A percentile compares a stretch with the other conserved stretches of the same genome.
Evolutionary conservation across 148 eudicot species (phyloP).

Genomic region (Linanthus parryae): DNA sequence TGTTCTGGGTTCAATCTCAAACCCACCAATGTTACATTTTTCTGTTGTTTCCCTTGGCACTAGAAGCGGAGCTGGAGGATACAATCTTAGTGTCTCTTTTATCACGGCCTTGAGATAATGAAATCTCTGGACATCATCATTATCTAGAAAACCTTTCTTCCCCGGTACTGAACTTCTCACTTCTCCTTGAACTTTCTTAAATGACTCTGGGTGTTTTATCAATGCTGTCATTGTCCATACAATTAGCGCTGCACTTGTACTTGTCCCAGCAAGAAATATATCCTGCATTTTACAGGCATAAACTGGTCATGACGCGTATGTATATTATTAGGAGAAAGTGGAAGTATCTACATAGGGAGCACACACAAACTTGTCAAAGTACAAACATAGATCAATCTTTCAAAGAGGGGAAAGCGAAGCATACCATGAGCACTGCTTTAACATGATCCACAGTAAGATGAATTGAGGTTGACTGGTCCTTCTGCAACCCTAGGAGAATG

Average conservation of each 20-base stretch:
- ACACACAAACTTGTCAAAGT: no score
- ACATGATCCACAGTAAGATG: background rate
- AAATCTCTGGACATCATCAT: background rate
- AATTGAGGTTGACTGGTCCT: background rate
- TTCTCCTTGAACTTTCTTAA: constrained; percentile 7
- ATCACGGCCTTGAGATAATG: constrained; percentile 5
- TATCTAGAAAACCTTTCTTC: background rate
- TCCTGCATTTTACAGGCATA: constrained; percentile 24
- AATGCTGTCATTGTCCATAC: constrained; percentile 8
- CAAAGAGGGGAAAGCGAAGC: no score
- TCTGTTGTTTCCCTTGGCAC: background rate
- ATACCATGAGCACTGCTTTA: constrained; percentile 1
- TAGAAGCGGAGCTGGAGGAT: constrained; percentile 3
- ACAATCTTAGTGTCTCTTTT: constrained; percentile 3
- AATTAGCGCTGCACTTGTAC: constrained; percentile 1
- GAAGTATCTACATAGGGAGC: no score
- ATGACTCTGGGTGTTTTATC: background rate
- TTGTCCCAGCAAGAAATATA: constrained; percentile 1
- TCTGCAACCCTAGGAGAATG: background rate
- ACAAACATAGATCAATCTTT: no score
- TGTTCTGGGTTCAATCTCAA: background rate
- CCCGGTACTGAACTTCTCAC: background rate
- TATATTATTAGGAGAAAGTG: no score
- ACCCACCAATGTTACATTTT: background rate
- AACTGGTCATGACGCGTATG: no score